These are phyloP conservation scores for Ehretia macrophylla DNA, from an alignment of 257 asterid species.

Conservation along the genomic window DNA sequence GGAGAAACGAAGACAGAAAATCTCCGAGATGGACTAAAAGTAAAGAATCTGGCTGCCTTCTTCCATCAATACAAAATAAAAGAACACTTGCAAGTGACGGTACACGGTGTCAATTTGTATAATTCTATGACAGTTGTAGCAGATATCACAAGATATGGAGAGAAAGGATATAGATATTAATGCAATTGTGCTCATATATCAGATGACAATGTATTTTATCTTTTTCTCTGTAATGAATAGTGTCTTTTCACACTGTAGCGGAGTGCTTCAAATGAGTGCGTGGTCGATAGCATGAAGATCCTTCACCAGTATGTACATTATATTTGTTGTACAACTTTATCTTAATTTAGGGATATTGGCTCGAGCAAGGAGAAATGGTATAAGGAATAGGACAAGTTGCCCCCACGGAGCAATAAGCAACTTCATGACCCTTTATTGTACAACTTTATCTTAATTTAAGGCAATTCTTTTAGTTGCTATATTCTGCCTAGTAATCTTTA, in stretches of 20 bases:
- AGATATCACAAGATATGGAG: neutral
- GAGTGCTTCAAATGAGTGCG: neutral
- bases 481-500: no score
- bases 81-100: conserved; percentile 44
- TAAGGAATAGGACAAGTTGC: no score
- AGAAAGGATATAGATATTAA: neutral
- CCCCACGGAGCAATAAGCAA: no score
- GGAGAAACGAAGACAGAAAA: conserved; percentile 70
- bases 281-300: neutral
- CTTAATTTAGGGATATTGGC: no score
- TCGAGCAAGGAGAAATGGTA: no score
- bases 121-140: conserved; percentile 12
- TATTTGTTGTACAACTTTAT: no score
- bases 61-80: conserved; percentile 65
- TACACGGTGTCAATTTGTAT: conserved; percentile 43
- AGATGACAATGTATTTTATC: neutral
- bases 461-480: conserved; percentile 1
- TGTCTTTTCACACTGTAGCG: no score
- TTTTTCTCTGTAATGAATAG: neutral
- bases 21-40: conserved; percentile 54
- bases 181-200: neutral
- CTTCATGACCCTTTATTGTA: no score
- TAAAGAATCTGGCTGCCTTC: conserved; percentile 70
- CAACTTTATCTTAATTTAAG: no score
- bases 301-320: no score